Evolutionary conservation across 768 basidiomycete genomes (phyloP).

Genomic region (Fomitopsis pulvina): DNA sequence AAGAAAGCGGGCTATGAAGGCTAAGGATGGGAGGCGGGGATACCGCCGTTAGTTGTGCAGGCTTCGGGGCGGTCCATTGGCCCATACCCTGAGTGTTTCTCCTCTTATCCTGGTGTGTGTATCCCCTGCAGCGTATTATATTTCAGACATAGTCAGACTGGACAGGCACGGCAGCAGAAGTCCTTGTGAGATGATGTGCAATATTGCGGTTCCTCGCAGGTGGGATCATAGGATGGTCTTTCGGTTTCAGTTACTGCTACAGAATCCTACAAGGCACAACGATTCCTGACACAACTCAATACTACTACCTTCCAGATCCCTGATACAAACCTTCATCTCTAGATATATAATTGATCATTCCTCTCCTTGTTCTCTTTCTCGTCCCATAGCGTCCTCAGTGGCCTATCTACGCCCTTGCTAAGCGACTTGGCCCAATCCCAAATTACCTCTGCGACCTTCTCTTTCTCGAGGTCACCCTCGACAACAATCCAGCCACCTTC

Average conservation of each 20-base stretch:
- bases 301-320: background rate
- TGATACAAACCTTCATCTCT: background rate
- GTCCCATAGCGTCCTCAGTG: slow-evolving; percentile 49
- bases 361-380: slow-evolving; percentile 17
- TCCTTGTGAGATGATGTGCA: too few relatives aligned
- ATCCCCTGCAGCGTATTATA: too few relatives aligned
- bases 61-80: too few relatives aligned
- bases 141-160: too few relatives aligned
- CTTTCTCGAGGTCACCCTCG: slow-evolving; percentile 48
- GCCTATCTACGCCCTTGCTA: slow-evolving; percentile 29
- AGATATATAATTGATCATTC: slow-evolving; percentile 15
- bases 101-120: too few relatives aligned
- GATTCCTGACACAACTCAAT: background rate
- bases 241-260: background rate
- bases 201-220: too few relatives aligned
- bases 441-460: slow-evolving; percentile 46
- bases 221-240: too few relatives aligned
- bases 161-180: too few relatives aligned
- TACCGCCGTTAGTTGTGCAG: slow-evolving; percentile 19
- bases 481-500: slow-evolving; percentile 43
- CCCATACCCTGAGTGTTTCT: too few relatives aligned
- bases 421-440: slow-evolving; percentile 47
- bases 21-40: slow-evolving; percentile 20
- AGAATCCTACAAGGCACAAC: background rate
- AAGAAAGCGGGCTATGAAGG: slow-evolving; percentile 36